A percentile compares a stretch with the other conserved stretches of the same genome.
Evolutionary conservation across 176 grass and related monocot genomes (phyloP).

Genomic region (Neostapfia colusana): DNA sequence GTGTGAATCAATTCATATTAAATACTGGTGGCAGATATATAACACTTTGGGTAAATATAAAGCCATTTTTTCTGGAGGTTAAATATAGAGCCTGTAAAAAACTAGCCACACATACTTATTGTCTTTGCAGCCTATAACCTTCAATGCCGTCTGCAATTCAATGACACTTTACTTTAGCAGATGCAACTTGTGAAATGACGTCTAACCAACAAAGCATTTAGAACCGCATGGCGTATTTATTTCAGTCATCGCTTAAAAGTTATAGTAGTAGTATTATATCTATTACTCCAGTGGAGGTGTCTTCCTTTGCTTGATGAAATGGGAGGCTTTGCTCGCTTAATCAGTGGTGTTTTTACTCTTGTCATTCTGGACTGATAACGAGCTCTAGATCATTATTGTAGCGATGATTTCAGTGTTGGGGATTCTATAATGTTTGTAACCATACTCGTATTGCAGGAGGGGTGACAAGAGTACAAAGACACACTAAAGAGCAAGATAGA

Average conservation of each 20-base stretch:
- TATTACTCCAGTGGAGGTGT: neutral
- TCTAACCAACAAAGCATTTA: slow-evolving; percentile 49
- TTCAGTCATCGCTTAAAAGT: slow-evolving; percentile 12
- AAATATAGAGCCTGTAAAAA: slow-evolving; percentile 35
- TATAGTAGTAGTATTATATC: neutral
- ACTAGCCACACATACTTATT: slow-evolving; percentile 7
- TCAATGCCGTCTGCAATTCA: slow-evolving; percentile 49
- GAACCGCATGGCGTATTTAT: slow-evolving; percentile 40
- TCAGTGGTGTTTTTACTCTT: slow-evolving; percentile 27
- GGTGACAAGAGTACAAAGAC: neutral
- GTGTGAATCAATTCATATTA: slow-evolving; percentile 42
- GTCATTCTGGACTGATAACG: slow-evolving; percentile 32
- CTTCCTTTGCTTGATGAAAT: slow-evolving; percentile 4
- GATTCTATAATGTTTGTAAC: neutral
- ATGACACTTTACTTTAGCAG: slow-evolving; percentile 37
- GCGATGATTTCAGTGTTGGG: slow-evolving; percentile 16
- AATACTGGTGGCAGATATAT: slow-evolving; percentile 12
- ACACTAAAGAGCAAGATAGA: neutral
- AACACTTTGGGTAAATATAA: slow-evolving; percentile 49
- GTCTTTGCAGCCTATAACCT: slow-evolving; percentile 35
- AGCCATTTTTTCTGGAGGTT: slow-evolving; percentile 22
- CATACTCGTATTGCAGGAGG: neutral
- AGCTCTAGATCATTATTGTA: slow-evolving; percentile 35
- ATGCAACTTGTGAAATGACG: slow-evolving; percentile 52
- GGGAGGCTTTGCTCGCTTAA: neutral